Evolutionary conservation across 2,329 filamentous ascomycete species (phyloP).

Genomic region (Microdochium paspali): DNA sequence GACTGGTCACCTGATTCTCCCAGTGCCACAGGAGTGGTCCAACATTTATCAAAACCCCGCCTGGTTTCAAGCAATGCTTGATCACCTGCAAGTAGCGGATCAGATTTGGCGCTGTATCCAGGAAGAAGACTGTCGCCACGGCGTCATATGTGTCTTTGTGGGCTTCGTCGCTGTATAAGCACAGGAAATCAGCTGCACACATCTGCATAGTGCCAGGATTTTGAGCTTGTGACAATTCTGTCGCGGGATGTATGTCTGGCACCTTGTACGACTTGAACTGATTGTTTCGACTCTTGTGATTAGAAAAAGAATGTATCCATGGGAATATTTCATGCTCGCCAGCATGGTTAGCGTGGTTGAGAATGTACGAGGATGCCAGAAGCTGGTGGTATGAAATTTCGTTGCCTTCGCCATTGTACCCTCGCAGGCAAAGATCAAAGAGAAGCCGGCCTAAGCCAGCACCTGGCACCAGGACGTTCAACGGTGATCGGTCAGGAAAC

Average conservation of each 20-base stretch:
- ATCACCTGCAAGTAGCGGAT: slow-evolving; percentile 86
- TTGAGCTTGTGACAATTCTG: slow-evolving; percentile 31
- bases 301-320: slow-evolving; percentile 82
- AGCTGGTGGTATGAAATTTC: slow-evolving; percentile 96
- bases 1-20: slow-evolving; percentile 59
- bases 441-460: slow-evolving; percentile 83
- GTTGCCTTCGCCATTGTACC: slow-evolving; percentile 76
- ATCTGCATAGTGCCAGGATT: slow-evolving; percentile 70
- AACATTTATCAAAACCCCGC: slow-evolving; percentile 80
- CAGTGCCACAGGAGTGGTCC: slow-evolving; percentile 95
- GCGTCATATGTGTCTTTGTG: slow-evolving; percentile 62
- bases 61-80: slow-evolving; percentile 62
- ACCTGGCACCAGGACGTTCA: slow-evolving; percentile 75
- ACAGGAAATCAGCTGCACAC: slow-evolving; percentile 86
- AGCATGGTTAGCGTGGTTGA: slow-evolving; percentile 54
- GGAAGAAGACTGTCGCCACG: slow-evolving; percentile 87
- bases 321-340: slow-evolving; percentile 69
- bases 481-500: slow-evolving; percentile 20
- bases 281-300: slow-evolving; percentile 62
- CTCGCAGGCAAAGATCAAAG: slow-evolving; percentile 69
- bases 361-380: slow-evolving; percentile 70
- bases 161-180: slow-evolving; percentile 62
- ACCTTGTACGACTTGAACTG: slow-evolving; percentile 67
- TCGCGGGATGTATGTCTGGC: slow-evolving; percentile 70
- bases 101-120: slow-evolving; percentile 91